A percentile compares a stretch with the other conserved stretches of the same genome.
Conservation (phyloP, 257 asterid genomes). For the Plantago ovata region DNA sequence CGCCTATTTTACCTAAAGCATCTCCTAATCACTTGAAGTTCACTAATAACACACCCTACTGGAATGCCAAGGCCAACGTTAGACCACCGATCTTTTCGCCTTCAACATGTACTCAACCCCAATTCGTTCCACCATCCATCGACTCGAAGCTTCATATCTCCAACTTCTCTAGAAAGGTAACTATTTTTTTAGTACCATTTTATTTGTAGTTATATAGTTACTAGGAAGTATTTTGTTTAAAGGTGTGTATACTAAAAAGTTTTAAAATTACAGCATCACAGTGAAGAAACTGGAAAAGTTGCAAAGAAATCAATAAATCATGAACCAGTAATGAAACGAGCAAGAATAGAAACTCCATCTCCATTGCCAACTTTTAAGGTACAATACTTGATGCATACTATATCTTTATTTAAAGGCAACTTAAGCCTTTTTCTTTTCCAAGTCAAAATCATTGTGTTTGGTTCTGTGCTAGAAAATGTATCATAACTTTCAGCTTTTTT, state of each 20-base stretch:
- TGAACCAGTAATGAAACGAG: constrained; percentile 46
- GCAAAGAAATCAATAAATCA: constrained; percentile 33
- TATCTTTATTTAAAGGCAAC: constrained; percentile 21
- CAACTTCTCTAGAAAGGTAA: constrained; percentile 28
- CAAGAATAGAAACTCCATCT: constrained; percentile 62
- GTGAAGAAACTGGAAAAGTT: constrained; percentile 23
- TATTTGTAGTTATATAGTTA: not conserved
- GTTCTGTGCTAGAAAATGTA: not conserved
- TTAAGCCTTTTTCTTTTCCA: constrained; percentile 23
- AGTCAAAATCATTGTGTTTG: constrained; percentile 17
- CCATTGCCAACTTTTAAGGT: constrained; percentile 77
- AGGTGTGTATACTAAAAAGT: not conserved
- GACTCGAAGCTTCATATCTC: constrained; percentile 13
- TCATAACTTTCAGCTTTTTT: constrained; percentile 28
- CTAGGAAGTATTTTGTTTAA: constrained; percentile 16
- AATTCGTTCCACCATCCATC: constrained; percentile 22
- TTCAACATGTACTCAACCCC: constrained; percentile 27
- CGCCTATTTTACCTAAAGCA: constrained; percentile 23
- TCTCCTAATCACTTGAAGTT: constrained; percentile 27
- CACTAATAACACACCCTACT: constrained; percentile 22
- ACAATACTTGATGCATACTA: constrained; percentile 6
- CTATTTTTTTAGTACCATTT: not conserved
- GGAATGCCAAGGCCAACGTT: constrained; percentile 23
- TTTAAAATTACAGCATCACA: constrained; percentile 28
- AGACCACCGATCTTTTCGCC: constrained; percentile 22